Base-by-base conservation (phyloP, 768 basidiomycete species). In the Lactarius vividus region DNA sequence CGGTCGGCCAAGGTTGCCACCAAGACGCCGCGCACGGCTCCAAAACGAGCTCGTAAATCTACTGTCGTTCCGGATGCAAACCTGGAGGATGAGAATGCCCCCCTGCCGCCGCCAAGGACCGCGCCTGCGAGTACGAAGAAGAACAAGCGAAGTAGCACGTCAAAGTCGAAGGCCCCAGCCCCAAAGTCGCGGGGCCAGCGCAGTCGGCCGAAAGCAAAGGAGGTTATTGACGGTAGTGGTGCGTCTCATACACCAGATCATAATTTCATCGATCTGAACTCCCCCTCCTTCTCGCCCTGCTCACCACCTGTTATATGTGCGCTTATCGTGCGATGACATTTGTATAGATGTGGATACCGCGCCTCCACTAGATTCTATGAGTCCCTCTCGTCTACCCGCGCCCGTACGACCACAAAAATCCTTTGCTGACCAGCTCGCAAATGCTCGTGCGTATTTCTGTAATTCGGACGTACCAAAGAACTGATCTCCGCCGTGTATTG, bases 361-460 rank as follows among this genome's bases (percentile, higher is more conserved):
- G 23, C 49, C 26, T 26, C 49, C 49, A 52, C 23, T 6, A 7
- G 26, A 11, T 11, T 26, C 44, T 52, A 55, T 49, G 20, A 20
- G 49, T 0, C 39, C 40, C 57, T 62, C 39, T 18, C 61, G 33
- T 3, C 31, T 26, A 9, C 49, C 16, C 6, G 11, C 26, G 4
- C 9, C 39, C 53, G 31, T 39, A 6, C 57, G 49, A n/a, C 56
- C 29, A 35, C 35, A 1, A 13, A 56, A 5, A 4, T 44, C 65
- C 18, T 54, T 66, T 33, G 52, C 61, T 0, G 26, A 58, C 39
- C 61, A 61, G 31, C 65, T 66, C 3, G 61, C 61, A 20, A 39
- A 62, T 35, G 49, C 65, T 40, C 57, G 65, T 62, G 26, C 57
- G 65, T 58, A 31, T 28, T 15, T 39, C 10, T 35, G 8, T 13